Conservation (phyloP, 2,329 filamentous ascomycete genomes). For the Blastomyces emzantsi region DNA sequence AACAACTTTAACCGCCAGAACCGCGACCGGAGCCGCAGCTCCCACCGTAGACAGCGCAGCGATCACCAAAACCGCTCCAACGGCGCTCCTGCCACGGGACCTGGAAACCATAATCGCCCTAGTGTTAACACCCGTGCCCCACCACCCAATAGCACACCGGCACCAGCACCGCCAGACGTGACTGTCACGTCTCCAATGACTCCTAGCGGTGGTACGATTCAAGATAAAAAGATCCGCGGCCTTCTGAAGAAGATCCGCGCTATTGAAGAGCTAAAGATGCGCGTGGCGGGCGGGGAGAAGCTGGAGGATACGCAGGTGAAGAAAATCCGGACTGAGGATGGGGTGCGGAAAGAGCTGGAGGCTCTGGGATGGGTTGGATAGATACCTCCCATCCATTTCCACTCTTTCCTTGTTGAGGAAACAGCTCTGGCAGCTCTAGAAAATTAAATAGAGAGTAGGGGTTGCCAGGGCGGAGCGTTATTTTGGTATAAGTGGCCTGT, state of each 20-base stretch:
- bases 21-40: constrained; percentile 24
- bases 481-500: background rate
- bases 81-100: constrained; percentile 4
- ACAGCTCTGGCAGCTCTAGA: background rate
- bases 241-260: constrained; percentile 95
- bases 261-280: constrained; percentile 97
- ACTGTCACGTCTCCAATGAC: constrained; percentile 25
- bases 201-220: constrained; percentile 29
- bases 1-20: constrained; percentile 33
- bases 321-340: constrained; percentile 86
- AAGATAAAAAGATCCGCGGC: constrained; percentile 89
- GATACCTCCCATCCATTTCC: background rate
- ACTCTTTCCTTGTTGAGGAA: background rate
- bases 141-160: constrained; percentile 33
- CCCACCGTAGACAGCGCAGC: constrained; percentile 22
- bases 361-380: constrained; percentile 44
- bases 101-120: constrained; percentile 13
- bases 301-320: constrained; percentile 97
- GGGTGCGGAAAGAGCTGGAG: constrained; percentile 75
- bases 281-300: constrained; percentile 88
- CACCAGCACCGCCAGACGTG: constrained; percentile 22
- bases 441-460: background rate
- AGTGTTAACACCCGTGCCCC: constrained; percentile 14
- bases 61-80: constrained; percentile 16
- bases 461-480: background rate